These are phyloP conservation scores for Pterocarpus santalinus DNA, from an alignment of 306 rosid species.

Conservation along the genomic window DNA sequence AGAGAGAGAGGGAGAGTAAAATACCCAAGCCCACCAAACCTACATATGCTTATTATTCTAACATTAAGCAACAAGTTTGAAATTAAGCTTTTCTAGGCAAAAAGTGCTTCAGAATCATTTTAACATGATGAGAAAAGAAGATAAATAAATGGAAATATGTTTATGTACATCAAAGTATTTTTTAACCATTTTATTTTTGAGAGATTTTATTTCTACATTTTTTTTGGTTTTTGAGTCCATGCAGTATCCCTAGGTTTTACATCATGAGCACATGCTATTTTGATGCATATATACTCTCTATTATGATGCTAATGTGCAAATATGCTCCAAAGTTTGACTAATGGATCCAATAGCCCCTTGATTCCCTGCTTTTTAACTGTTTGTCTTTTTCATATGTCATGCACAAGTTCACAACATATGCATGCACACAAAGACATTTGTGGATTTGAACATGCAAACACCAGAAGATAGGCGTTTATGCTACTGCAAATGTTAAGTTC, in stretches of 20 bases:
- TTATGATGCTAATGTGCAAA: slow-evolving; percentile 25
- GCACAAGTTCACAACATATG: neutral
- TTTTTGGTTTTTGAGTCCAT: neutral
- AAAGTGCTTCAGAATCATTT: slow-evolving; percentile 16
- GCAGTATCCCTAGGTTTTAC: slow-evolving; percentile 20
- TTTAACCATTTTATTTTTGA: neutral
- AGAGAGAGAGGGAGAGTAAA: slow-evolving; percentile 27
- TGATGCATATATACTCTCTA: neutral
- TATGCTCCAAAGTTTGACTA: slow-evolving; percentile 33
- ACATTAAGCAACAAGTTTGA: neutral
- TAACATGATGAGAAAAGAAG: slow-evolving; percentile 17
- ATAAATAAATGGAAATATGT: slow-evolving; percentile 28
- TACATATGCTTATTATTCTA: slow-evolving; percentile 7
- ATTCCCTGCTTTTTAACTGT: slow-evolving; percentile 15
- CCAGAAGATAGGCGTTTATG: slow-evolving; percentile 36
- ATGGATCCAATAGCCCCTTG: slow-evolving; percentile 31
- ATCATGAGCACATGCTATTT: slow-evolving; percentile 4
- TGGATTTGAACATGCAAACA: slow-evolving; percentile 34
- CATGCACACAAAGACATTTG: neutral
- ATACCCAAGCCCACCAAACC: slow-evolving; percentile 23
- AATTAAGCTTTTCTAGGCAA: neutral
- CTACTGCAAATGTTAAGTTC: slow-evolving; percentile 37
- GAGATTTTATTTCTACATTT: slow-evolving; percentile 2
- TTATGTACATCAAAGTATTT: slow-evolving; percentile 9
- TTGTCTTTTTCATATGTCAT: slow-evolving; percentile 26